Conservation (phyloP, 1,284 basidiomycete species). For the Fomitopsis pinicola region DNA sequence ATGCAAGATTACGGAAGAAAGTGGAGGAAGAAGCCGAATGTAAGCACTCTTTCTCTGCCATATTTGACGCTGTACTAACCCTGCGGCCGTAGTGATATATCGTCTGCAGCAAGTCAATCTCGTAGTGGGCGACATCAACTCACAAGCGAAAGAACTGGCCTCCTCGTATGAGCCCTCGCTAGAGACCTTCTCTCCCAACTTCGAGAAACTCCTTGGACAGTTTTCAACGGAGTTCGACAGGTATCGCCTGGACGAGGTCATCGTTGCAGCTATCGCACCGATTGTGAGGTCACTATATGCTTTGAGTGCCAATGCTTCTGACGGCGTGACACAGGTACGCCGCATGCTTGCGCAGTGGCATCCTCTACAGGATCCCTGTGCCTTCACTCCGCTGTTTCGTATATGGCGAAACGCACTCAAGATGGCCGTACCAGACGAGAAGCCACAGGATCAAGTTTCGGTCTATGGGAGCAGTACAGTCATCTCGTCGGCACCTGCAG, state of each 20-base stretch:
- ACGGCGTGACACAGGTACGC: conserved; percentile 41
- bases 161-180: conserved; percentile 66
- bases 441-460: conserved; percentile 45
- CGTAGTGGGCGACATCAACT: conserved; percentile 65
- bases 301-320: neutral
- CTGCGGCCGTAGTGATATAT: conserved; percentile 53
- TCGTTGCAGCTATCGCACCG: conserved; percentile 87
- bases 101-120: conserved; percentile 74
- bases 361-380: conserved; percentile 64
- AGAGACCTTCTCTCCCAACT: conserved; percentile 64
- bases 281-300: conserved; percentile 39
- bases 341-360: conserved; percentile 67
- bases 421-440: conserved; percentile 42
- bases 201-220: conserved; percentile 68
- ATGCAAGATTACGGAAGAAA: conserved; percentile 60
- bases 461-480: conserved; percentile 48
- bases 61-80: neutral
- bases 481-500: conserved; percentile 26
- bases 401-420: conserved; percentile 68
- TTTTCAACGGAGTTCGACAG: conserved; percentile 77
- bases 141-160: conserved; percentile 58
- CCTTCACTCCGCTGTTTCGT: conserved; percentile 60
- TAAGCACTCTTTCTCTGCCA: conserved; percentile 30
- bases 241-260: conserved; percentile 84
- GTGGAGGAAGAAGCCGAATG: conserved; percentile 72